phyloP scores from a whole-genome alignment of 805 yeast species.

The Ogataea henricii region DNA sequence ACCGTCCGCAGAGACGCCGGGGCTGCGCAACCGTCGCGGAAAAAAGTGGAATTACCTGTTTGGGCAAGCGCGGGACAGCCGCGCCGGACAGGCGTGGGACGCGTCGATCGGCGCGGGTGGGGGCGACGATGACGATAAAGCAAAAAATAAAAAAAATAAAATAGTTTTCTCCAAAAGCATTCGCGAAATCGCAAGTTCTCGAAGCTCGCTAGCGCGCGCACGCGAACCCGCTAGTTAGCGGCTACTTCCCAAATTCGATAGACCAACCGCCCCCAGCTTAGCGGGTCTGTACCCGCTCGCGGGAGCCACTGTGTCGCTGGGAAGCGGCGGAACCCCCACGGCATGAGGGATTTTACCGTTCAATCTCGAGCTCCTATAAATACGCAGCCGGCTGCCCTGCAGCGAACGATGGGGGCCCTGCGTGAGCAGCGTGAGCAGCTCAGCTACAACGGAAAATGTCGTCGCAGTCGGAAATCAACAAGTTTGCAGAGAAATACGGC shows the following conservation, averaged over 20 bases:
- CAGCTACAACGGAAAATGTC: slow-evolving; percentile 25
- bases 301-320: slow-evolving; percentile 1
- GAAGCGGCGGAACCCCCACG: not conserved
- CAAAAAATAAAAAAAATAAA: not conserved
- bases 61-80: slow-evolving; percentile 1
- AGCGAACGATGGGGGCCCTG: not conserved
- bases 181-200: too few relatives aligned
- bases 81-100: not conserved
- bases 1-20: not conserved
- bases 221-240: not conserved
- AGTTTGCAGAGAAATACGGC: slow-evolving; percentile 34
- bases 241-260: slow-evolving; percentile 2
- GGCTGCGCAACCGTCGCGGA: slow-evolving; percentile 12
- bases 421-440: not conserved
- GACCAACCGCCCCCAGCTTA: not conserved
- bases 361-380: not conserved
- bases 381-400: slow-evolving; percentile 1
- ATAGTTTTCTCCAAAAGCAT: not conserved
- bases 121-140: not conserved
- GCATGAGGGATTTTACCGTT: slow-evolving; percentile 1
- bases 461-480: slow-evolving; percentile 24
- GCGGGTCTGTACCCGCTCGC: slow-evolving; percentile 9
- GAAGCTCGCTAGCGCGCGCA: not conserved
- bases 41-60: slow-evolving; percentile 4
- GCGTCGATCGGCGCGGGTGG: slow-evolving; percentile 1